These are phyloP conservation scores for Rhizopus sp. DNA, from an alignment of 371 early-diverging fungal genomes.

Conservation along the genomic window DNA sequence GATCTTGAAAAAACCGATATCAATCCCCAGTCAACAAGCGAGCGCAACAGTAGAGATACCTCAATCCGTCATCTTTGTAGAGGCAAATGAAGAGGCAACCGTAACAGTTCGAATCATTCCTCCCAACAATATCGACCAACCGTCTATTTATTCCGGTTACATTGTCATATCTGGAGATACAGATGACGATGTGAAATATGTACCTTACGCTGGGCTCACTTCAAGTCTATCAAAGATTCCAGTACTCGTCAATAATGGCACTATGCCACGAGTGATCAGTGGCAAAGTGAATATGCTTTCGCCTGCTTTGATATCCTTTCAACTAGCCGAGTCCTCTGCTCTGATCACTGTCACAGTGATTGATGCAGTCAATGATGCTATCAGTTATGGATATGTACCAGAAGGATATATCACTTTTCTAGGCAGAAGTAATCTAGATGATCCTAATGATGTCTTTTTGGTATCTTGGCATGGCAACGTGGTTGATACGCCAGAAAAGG, in stretches of 20 bases:
- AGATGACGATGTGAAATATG: slow-evolving; percentile 17
- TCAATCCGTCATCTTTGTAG: slow-evolving; percentile 14
- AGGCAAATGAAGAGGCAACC: slow-evolving; percentile 26
- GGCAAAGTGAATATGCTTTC: slow-evolving; percentile 7
- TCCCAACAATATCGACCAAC: slow-evolving; percentile 16
- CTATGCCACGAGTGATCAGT: slow-evolving; percentile 30
- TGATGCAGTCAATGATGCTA: slow-evolving; percentile 17
- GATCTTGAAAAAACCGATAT: slow-evolving; percentile 26
- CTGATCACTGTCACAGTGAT: slow-evolving; percentile 28
- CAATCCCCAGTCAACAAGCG: slow-evolving; percentile 10
- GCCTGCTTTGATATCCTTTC: slow-evolving; percentile 26
- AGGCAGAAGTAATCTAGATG: slow-evolving; percentile 28
- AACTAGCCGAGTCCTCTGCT: slow-evolving; percentile 33
- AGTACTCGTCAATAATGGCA: slow-evolving; percentile 35
- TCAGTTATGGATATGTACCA: slow-evolving; percentile 32
- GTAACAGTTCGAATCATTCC: slow-evolving; percentile 33
- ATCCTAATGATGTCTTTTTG: slow-evolving; percentile 27
- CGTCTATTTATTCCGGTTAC: slow-evolving; percentile 47
- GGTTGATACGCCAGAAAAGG: slow-evolving; percentile 28
- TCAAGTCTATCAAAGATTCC: slow-evolving; percentile 26
- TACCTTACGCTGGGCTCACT: slow-evolving; percentile 50
- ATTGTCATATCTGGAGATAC: slow-evolving; percentile 24
- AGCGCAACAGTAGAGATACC: slow-evolving; percentile 33
- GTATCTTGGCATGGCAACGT: slow-evolving; percentile 40
- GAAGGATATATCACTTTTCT: slow-evolving; percentile 36